phyloP scores from a whole-genome alignment of 495 filamentous ascomycete genomes.

The Niebla homalea region DNA sequence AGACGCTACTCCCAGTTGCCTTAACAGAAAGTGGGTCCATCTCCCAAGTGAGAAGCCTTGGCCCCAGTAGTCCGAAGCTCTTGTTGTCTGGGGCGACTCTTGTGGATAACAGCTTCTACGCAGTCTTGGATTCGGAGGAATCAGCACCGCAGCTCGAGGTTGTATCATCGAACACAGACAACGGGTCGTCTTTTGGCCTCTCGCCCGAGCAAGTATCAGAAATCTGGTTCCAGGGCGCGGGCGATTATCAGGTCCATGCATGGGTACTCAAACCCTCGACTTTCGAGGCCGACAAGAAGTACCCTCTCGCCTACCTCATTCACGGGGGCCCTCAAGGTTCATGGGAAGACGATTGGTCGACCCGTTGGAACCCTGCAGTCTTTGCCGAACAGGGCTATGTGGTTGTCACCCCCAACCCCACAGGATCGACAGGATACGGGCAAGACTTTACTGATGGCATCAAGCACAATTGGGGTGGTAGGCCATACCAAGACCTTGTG shows the following conservation, averaged over 20 bases:
- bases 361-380: slow-evolving; percentile 80
- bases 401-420: slow-evolving; percentile 78
- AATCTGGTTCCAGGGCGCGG: slow-evolving; percentile 55
- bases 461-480: slow-evolving; percentile 61
- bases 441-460: slow-evolving; percentile 70
- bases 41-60: slow-evolving; percentile 39
- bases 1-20: slow-evolving; percentile 36
- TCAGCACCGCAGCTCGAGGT: slow-evolving; percentile 25
- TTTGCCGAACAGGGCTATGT: slow-evolving; percentile 85
- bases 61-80: slow-evolving; percentile 34
- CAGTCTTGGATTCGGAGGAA: slow-evolving; percentile 39
- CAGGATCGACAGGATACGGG: slow-evolving; percentile 75
- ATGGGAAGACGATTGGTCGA: slow-evolving; percentile 75
- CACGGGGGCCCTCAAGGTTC: slow-evolving; percentile 83
- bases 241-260: slow-evolving; percentile 57
- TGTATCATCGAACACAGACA: slow-evolving; percentile 50
- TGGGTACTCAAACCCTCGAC: slow-evolving; percentile 68
- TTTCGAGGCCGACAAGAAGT: slow-evolving; percentile 60
- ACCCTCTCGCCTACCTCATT: slow-evolving; percentile 71
- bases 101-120: slow-evolving; percentile 56
- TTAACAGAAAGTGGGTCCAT: slow-evolving; percentile 51
- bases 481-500: slow-evolving; percentile 69
- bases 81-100: slow-evolving; percentile 54
- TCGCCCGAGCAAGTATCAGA: slow-evolving; percentile 47
- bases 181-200: slow-evolving; percentile 59